These are phyloP conservation scores for Naematelia aurantialba DNA, from an alignment of 768 basidiomycete species.

Conservation along the genomic window DNA sequence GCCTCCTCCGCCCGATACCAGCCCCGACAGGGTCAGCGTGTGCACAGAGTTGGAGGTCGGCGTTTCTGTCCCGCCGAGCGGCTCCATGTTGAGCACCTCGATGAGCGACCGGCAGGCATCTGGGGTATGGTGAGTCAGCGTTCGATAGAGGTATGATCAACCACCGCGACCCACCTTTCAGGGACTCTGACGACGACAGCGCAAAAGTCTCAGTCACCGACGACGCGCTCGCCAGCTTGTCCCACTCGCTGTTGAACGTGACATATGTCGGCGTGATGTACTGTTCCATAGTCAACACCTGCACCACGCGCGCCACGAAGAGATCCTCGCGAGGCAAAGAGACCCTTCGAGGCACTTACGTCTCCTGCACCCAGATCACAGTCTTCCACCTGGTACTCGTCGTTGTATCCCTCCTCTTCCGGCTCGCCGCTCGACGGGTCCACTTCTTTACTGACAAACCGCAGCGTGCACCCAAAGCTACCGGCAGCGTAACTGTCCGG, in stretches of 20 bases:
- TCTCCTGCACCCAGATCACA: constrained; percentile 89
- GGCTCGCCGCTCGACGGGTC: constrained; percentile 93
- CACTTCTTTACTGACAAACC: constrained; percentile 94
- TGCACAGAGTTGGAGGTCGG: constrained; percentile 83
- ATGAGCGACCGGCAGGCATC: constrained; percentile 95
- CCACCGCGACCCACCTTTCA: constrained; percentile 67
- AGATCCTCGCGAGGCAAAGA: background rate
- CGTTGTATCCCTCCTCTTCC: constrained; percentile 97
- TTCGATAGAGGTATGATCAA: background rate
- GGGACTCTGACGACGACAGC: constrained; percentile 81
- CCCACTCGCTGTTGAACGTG: constrained; percentile 93
- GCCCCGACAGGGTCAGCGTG: constrained; percentile 85
- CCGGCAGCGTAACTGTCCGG: constrained; percentile 74
- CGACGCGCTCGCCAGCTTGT: constrained; percentile 72
- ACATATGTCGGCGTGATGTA: constrained; percentile 94
- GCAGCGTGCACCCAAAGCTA: constrained; percentile 85
- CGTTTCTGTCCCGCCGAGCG: constrained; percentile 82
- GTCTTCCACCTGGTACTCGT: constrained; percentile 96
- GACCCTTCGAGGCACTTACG: constrained; percentile 34
- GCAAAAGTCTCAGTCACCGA: constrained; percentile 88
- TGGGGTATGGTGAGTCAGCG: constrained; percentile 45
- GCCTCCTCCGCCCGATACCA: constrained; percentile 88
- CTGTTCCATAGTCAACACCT: too few species aligned
- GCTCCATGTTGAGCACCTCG: constrained; percentile 94
- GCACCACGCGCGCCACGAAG: too few species aligned